Percentiles rank a stretch among this genome's conserved stretches.
These are phyloP conservation scores for Pyrenochaeta sp. DNA, from an alignment of 2,329 filamentous ascomycete species.

Conservation along the genomic window DNA sequence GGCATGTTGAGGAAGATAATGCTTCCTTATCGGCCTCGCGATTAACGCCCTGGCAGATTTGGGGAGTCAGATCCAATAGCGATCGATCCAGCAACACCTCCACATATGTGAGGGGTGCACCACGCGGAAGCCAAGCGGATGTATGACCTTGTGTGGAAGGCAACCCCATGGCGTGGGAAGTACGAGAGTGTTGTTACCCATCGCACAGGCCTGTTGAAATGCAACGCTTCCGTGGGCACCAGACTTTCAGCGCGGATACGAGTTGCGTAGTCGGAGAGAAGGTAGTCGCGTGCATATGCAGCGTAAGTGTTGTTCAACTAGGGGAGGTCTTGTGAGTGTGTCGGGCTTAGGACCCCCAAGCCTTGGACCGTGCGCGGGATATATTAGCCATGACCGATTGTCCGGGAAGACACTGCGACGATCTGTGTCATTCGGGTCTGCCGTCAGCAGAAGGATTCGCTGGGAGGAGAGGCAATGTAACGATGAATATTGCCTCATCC, in stretches of 20 bases:
- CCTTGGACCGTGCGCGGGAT: constrained; percentile 24
- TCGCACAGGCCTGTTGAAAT: not conserved
- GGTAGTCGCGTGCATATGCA: not conserved
- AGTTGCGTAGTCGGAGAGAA: not conserved
- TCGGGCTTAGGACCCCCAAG: not conserved
- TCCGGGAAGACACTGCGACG: constrained; percentile 17
- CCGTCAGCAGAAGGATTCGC: constrained; percentile 19
- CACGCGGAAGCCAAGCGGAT: not conserved
- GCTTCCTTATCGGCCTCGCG: not conserved
- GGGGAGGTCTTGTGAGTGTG: constrained; percentile 12
- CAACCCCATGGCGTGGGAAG: not conserved
- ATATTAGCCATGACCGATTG: constrained; percentile 31
- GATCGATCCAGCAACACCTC: not conserved
- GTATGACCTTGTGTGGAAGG: not conserved
- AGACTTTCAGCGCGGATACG: not conserved
- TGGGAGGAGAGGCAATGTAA: constrained; percentile 12
- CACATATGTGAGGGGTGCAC: not conserved
- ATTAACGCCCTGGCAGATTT: not conserved
- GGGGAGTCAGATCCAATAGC: not conserved
- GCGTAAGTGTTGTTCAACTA: constrained; percentile 1
- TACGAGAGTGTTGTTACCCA: not conserved
- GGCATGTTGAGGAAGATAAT: not conserved
- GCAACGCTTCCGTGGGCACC: not conserved
- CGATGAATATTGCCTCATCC: not conserved
- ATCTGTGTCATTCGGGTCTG: constrained; percentile 6